Conservation (phyloP, 2,329 filamentous ascomycete species). For the Periconia sp. region DNA sequence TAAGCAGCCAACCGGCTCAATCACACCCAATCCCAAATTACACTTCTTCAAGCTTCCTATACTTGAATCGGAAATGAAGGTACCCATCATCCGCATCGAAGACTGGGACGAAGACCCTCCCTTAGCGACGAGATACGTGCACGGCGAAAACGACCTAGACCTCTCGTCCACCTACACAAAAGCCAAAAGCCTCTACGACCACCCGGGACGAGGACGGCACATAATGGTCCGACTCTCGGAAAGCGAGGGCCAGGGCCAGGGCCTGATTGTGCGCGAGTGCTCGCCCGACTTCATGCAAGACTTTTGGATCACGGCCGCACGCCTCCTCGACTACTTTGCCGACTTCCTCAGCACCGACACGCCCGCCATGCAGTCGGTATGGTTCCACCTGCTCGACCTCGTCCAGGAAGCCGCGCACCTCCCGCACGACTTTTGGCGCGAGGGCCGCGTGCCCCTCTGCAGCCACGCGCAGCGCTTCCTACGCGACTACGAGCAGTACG, state of each 20-base stretch:
- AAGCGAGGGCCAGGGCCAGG: slow-evolving; percentile 3
- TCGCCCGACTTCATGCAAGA: slow-evolving; percentile 8
- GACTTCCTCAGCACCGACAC: slow-evolving; percentile 32
- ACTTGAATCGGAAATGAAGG: slow-evolving; percentile 14
- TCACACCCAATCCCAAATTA: no score
- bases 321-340: slow-evolving; percentile 38
- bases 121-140: slow-evolving; percentile 17
- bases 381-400: slow-evolving; percentile 34
- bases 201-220: slow-evolving; percentile 8
- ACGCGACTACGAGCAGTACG: background rate
- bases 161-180: slow-evolving; percentile 17
- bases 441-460: background rate
- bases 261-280: no score
- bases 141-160: slow-evolving; percentile 22
- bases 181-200: slow-evolving; percentile 14
- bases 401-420: slow-evolving; percentile 20
- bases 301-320: slow-evolving; percentile 24
- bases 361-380: slow-evolving; percentile 27
- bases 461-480: slow-evolving; percentile 7
- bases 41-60: no score
- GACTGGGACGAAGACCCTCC: slow-evolving; percentile 13
- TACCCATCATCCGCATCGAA: slow-evolving; percentile 18
- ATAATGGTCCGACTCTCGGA: background rate
- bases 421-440: slow-evolving; percentile 12
- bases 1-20: no score